A percentile compares a stretch with the other conserved stretches of the same genome.
These are phyloP conservation scores for Boletus rubropictus DNA, from an alignment of 768 basidiomycete species.

Conservation along the genomic window DNA sequence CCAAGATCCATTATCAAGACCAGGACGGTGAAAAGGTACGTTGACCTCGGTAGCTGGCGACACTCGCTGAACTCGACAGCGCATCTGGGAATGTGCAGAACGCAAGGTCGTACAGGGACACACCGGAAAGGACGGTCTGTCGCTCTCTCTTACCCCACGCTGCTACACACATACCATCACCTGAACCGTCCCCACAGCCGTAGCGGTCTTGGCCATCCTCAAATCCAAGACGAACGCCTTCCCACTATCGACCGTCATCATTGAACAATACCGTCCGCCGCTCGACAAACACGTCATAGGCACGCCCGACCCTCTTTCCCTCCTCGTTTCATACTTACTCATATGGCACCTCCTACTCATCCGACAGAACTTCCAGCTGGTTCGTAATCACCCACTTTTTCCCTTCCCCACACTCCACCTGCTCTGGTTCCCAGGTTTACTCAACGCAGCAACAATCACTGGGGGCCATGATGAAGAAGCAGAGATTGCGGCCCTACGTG, in stretches of 20 bases:
- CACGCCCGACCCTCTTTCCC: constrained; percentile 19
- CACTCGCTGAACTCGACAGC: constrained; percentile 35
- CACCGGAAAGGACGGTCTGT: constrained; percentile 74
- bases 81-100: constrained; percentile 87
- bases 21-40: constrained; percentile 65
- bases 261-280: constrained; percentile 92
- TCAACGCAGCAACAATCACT: constrained; percentile 55
- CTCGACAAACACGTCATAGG: constrained; percentile 73
- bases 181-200: constrained; percentile 43
- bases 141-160: not conserved
- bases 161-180: not conserved
- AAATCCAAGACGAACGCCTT: constrained; percentile 69
- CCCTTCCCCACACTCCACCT: not conserved
- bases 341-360: too few species aligned
- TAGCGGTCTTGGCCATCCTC: constrained; percentile 78
- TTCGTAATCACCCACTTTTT: constrained; percentile 29
- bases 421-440: constrained; percentile 47
- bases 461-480: constrained; percentile 50
- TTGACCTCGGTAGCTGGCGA: not conserved
- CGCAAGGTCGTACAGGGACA: constrained; percentile 75
- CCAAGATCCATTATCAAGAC: constrained; percentile 78
- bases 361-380: constrained; percentile 53
- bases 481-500: constrained; percentile 76
- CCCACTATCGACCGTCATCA: constrained; percentile 71
- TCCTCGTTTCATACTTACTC: not conserved